These are phyloP conservation scores for Saccharomycopsis microspora DNA, from an alignment of 805 yeast species.

Conservation along the genomic window DNA sequence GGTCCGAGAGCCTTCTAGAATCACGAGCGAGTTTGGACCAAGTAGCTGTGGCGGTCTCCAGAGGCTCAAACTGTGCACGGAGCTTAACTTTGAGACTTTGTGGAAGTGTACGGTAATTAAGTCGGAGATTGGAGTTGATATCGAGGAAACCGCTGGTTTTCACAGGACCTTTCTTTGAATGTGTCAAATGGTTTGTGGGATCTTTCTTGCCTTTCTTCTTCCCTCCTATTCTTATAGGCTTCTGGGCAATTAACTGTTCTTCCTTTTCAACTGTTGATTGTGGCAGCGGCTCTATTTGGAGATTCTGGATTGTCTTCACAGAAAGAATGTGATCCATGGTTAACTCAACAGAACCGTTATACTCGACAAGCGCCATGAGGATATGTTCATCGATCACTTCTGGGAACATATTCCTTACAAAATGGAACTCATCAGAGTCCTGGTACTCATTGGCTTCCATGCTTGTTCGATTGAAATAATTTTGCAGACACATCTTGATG, in stretches of 20 bases:
- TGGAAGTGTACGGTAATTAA: background rate
- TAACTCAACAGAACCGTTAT: slow-evolving; percentile 23
- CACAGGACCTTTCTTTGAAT: background rate
- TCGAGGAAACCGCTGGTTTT: background rate
- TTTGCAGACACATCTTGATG: background rate
- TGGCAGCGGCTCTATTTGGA: background rate
- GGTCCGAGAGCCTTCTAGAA: background rate
- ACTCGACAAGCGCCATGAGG: slow-evolving; percentile 21
- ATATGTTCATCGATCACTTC: slow-evolving; percentile 24
- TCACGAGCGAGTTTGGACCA: background rate
- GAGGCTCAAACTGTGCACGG: background rate
- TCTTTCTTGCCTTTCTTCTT: no score
- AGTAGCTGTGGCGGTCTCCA: background rate
- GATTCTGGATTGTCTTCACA: slow-evolving; percentile 16
- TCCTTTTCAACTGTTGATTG: no score
- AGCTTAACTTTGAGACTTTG: background rate
- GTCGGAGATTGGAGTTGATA: background rate
- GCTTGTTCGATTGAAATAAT: background rate
- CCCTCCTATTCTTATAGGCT: no score
- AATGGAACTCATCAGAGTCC: slow-evolving; percentile 8
- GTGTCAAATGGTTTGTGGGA: no score
- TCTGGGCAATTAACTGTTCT: no score
- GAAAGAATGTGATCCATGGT: slow-evolving; percentile 23
- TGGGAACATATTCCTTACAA: slow-evolving; percentile 36
- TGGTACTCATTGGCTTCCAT: no score